Base-by-base conservation (phyloP, 129 eudicot genomes). In the Lonicera japonica region DNA sequence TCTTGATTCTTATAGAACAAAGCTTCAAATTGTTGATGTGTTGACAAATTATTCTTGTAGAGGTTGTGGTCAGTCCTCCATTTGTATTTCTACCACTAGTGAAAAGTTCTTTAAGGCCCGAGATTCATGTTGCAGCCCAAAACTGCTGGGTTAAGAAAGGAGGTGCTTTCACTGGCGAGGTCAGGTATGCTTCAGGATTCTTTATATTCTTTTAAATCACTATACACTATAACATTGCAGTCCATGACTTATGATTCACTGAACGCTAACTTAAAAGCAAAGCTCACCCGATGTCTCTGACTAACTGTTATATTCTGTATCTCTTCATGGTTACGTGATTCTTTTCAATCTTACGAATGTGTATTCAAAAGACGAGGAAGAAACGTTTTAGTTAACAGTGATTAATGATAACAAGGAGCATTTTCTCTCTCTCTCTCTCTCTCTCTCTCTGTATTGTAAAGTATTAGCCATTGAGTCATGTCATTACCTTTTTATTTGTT, bases 111-210 rank as follows among this genome's bases (percentile, higher is more conserved):
- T 65, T 91, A 79, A 80, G 94, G 64, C 76, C 96, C 46, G 96
- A 91, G 12, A 70, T 91, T 70, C 98, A 91, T 45, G 96, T 91
- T 51, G 96, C 96, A 0, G 98, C 98, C 50, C 98, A 91, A 66
- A 91, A 91, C 65, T 91, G 95, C 67, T 91, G 98, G 98, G 98
- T 91, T 25, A 82, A 82, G 84, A 91, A 91, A 55, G 96, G 98
- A 11, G 98, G 98, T 73, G 98, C 98, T 34, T 91, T 63, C 81
- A 91, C 98, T 20, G 98, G 98, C 70, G 96, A 91, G 34, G 84
- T 91, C 61, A 91, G 97, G 97, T 91, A 82, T 64, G 88, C 68
- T 18, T 41, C 52, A n/a, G 36, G 4, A 29, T 6, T 29, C 36
- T 29, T 11, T 60, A 58, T n/a, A 25, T 34, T 19, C 41, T 12